Percentiles rank a stretch among this genome's conserved stretches.
Conservation (phyloP, 352 stramenopile genomes). For the Phytophthora litchii region DNA sequence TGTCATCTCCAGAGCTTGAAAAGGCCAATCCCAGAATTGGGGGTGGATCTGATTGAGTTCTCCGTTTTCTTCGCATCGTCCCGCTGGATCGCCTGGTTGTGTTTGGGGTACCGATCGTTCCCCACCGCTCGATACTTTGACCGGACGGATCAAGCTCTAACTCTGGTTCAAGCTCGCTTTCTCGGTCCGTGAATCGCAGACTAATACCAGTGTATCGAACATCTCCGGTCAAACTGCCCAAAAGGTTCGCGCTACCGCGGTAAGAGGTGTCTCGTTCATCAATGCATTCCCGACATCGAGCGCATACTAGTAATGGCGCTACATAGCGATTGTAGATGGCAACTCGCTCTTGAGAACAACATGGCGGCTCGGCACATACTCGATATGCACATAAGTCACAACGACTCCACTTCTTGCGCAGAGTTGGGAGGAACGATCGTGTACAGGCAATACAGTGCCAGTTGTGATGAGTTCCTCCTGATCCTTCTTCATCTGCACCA, state of each 20-base stretch:
- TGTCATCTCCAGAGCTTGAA: slow-evolving; percentile 36
- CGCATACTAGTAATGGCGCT: slow-evolving; percentile 38
- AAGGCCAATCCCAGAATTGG: slow-evolving; percentile 29
- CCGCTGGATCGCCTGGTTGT: slow-evolving; percentile 6
- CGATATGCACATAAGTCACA: slow-evolving; percentile 50
- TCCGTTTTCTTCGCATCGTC: slow-evolving; percentile 16
- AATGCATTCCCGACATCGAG: slow-evolving; percentile 43
- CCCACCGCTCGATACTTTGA: slow-evolving; percentile 11
- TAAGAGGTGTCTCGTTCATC: slow-evolving; percentile 20
- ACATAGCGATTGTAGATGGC: slow-evolving; percentile 53
- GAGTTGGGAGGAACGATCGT: slow-evolving; percentile 26
- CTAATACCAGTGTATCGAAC: slow-evolving; percentile 34
- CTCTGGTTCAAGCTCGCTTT: slow-evolving; percentile 29
- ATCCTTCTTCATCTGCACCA: slow-evolving; percentile 15
- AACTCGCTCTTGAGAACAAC: slow-evolving; percentile 43
- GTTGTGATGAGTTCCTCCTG: slow-evolving; percentile 30
- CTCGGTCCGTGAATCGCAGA: slow-evolving; percentile 26
- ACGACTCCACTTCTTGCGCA: slow-evolving; percentile 32
- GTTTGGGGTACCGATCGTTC: slow-evolving; percentile 1
- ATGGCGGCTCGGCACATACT: slow-evolving; percentile 36
- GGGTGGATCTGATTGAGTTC: slow-evolving; percentile 31
- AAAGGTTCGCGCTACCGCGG: slow-evolving; percentile 14
- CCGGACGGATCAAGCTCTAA: slow-evolving; percentile 25
- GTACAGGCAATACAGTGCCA: slow-evolving; percentile 51
- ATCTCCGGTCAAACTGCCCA: slow-evolving; percentile 12